These are phyloP conservation scores for Theobroma cacao DNA, from an alignment of 345 rosid genomes.

Conservation along the genomic window DNA sequence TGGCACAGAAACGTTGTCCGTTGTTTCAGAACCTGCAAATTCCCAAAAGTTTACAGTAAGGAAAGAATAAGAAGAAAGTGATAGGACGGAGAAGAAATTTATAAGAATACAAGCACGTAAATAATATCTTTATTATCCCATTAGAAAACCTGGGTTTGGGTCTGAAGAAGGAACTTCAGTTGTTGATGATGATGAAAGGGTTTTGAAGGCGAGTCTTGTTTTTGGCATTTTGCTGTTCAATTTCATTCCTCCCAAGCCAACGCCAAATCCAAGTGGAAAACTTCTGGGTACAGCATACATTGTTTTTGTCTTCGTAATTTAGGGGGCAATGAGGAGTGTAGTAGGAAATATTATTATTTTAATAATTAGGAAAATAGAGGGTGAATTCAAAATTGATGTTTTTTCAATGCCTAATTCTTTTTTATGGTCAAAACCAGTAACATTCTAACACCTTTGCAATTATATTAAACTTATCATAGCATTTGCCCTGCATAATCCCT, in stretches of 20 bases:
- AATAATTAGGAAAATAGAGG: too few species aligned
- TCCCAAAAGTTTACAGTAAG: neutral
- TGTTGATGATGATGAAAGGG: conserved; percentile 17
- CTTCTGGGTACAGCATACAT: neutral
- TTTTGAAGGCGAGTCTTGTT: conserved; percentile 25
- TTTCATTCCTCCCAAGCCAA: neutral
- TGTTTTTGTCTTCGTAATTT: neutral
- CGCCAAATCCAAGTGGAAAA: neutral
- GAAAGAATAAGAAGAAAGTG: neutral
- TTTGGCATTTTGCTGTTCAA: conserved; percentile 27
- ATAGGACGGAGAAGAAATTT: neutral
- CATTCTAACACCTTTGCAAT: too few species aligned
- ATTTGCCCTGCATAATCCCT: too few species aligned
- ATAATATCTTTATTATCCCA: neutral
- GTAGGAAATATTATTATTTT: neutral
- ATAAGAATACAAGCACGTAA: neutral
- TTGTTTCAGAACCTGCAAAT: conserved; percentile 21
- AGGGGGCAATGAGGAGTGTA: neutral
- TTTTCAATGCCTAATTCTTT: too few species aligned
- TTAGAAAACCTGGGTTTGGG: conserved; percentile 34
- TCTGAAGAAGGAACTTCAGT: conserved; percentile 15
- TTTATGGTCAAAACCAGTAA: too few species aligned
- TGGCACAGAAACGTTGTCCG: conserved; percentile 20
- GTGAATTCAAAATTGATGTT: too few species aligned
- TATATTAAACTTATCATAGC: too few species aligned